Percentiles rank a stretch among this genome's conserved stretches.
Conservation (phyloP, 495 filamentous ascomycete species). For the Neurospora sp. region DNA sequence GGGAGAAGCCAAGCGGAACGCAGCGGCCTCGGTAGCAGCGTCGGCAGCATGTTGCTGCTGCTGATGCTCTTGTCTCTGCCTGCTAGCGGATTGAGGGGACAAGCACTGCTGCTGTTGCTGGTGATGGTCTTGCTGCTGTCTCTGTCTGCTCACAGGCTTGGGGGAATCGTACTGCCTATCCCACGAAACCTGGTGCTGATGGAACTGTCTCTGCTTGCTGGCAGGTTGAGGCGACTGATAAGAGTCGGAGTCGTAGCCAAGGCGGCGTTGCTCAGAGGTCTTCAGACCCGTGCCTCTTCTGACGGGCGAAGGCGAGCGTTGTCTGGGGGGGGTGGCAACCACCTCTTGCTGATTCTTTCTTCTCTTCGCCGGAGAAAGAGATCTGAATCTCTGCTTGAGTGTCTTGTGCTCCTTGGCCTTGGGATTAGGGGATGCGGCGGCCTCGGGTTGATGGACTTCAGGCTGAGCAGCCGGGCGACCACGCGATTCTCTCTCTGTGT, state of each 20-base stretch:
- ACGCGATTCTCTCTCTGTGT: not conserved
- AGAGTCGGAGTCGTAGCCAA: not conserved
- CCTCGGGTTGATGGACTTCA: not conserved
- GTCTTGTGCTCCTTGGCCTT: slow-evolving; percentile 1
- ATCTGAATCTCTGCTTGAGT: slow-evolving; percentile 9
- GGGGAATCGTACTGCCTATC: not conserved
- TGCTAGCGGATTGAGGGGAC: not conserved
- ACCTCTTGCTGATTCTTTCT: not conserved
- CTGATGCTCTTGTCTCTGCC: not conserved
- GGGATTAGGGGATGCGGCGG: not conserved
- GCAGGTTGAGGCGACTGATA: not conserved
- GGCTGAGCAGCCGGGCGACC: not conserved
- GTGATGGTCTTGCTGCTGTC: not conserved
- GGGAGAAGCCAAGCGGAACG: not conserved
- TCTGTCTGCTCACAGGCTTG: not conserved
- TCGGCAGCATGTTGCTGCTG: not conserved
- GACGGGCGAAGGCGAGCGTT: slow-evolving; percentile 16
- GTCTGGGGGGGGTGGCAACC: slow-evolving; percentile 1
- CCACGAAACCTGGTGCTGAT: not conserved
- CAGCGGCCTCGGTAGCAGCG: not conserved
- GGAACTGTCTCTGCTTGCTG: slow-evolving; percentile 1
- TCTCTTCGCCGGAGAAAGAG: slow-evolving; percentile 7
- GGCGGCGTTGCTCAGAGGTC: not conserved
- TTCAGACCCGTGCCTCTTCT: slow-evolving; percentile 2
- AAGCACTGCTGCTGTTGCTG: not conserved